Base-by-base conservation (phyloP, 2,329 filamentous ascomycete genomes). In the Epicoccum sorghinum region DNA sequence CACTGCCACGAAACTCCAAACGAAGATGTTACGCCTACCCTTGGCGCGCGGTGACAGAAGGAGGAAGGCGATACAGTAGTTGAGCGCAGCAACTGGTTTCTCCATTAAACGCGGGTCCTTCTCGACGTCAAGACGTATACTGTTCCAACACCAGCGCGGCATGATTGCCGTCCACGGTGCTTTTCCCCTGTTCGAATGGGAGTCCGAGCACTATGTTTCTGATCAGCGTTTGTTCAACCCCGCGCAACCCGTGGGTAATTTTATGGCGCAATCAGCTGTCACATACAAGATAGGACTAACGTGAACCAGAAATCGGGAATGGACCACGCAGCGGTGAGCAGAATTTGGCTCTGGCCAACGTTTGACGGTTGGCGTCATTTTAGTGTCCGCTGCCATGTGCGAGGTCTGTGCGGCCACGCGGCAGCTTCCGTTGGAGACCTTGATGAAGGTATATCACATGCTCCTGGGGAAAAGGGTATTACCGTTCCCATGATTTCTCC, bases 341-440 rank as follows among this genome's bases (percentile, higher is more conserved):
- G 18, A 24, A 24, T 29, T 29, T 42, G 39, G 39, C 39, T 30
- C 25, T 42, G 24, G 39, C 39, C 39, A 42, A 29, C 39, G 39
- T 27, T 42, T 29, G 39, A 13, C 39, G 13, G 39, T n/a, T 42
- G 39, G 39, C 39, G 39, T 42, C 39, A 42, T 42, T 24, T 42
- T 42, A 42, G 39, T 14, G 39, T 18, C 39, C 39, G 39, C 14
- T 42, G 39, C 39, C 39, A 42, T 42, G 25, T 42, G 39, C 24
- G 24, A 42, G 39, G 39, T 42, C 39, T 42, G 39, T 42, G 39
- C 39, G 29, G 39, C 25, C 39, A 42, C 39, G 39, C 39, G 39
- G 10, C 39, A 42, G 24, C 25, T 29, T 14, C 22, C 14, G 5
- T 18, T 18, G 18, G 18, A 18, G 18, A 18, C 18, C 18, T 18